Evolutionary conservation across 73 alveolate genomes (phyloP), one percentile per base, ranked within the genome.

Genomic region (Symbiodinium pilosum): DNA sequence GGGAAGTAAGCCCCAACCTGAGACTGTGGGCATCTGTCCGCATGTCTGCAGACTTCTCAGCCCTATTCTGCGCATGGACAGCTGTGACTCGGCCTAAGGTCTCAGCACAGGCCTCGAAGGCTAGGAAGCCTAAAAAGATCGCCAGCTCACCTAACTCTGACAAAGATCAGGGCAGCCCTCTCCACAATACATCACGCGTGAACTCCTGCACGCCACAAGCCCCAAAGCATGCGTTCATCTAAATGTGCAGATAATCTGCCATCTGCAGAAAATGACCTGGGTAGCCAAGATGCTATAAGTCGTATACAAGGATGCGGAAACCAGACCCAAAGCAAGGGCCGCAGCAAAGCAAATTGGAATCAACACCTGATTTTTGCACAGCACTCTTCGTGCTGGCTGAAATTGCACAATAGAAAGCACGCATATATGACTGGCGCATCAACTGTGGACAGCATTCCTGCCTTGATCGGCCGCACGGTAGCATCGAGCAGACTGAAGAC

Each of bases 1-100:
- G 97, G 97, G 26, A 91, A 91, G 97, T 91, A 91, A 9, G 97
- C 97, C 32, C 97, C 97, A 28, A 91, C 97, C 97, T 91, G 42
- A 64, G 77, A n/a, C n/a, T n/a, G n/a, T n/a, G n/a, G n/a, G n/a
- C n/a, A n/a, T n/a, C n/a, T n/a, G n/a, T n/a, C 9, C 24, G 83
- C 28, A 40, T n/a, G 28, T 26, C 42, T 26, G 38, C 12, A 40
- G 28, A 40, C 38, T 69, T 69, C n/a, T 7, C 44, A 34, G 86
- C 86, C n/a, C n/a, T n/a, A n/a, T n/a, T n/a, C n/a, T n/a, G 14
- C 59, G 59, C 59, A 47, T 47, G 59, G 8, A 44, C 32, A 68
- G 59, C 59, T 8, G 6, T 47, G 59, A 47, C 59, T 5, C 91
- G 12, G n/a, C 2, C 56, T 71, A 41, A 68, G 97, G 88, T 1